These are phyloP conservation scores for Plasmopara viticola DNA, from an alignment of 352 stramenopile genomes.

Conservation along the genomic window DNA sequence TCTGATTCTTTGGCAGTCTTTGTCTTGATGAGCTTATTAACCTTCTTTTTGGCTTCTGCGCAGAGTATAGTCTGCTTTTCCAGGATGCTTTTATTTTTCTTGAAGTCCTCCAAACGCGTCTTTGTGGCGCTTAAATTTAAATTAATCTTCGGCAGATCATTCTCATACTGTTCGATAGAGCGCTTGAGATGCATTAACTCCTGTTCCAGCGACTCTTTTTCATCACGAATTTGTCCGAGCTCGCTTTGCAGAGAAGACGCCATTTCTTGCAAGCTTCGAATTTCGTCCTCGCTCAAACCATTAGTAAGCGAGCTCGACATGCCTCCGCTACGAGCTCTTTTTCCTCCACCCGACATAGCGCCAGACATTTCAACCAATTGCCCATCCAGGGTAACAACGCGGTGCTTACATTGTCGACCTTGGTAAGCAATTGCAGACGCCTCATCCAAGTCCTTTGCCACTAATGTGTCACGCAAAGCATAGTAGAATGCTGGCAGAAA, in stretches of 20 bases:
- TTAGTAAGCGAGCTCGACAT: conserved; percentile 83
- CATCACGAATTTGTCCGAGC: conserved; percentile 52
- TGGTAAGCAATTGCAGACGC: conserved; percentile 85
- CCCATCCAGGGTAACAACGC: conserved; percentile 97
- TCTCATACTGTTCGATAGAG: conserved; percentile 84
- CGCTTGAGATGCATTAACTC: conserved; percentile 83
- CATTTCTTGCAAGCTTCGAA: conserved; percentile 52
- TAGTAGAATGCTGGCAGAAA: conserved; percentile 95
- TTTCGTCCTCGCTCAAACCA: conserved; percentile 53
- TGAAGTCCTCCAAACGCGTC: conserved; percentile 55
- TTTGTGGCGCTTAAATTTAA: conserved; percentile 74
- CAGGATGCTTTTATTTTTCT: conserved; percentile 57
- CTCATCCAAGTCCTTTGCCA: conserved; percentile 94
- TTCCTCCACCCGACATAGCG: conserved; percentile 98
- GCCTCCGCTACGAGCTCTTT: conserved; percentile 85
- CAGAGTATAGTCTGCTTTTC: conserved; percentile 85
- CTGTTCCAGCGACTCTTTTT: conserved; percentile 67
- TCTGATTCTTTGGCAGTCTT: conserved; percentile 88
- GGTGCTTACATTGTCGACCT: conserved; percentile 90
- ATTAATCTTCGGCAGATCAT: conserved; percentile 87
- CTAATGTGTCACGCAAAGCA: conserved; percentile 95
- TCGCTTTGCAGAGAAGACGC: conserved; percentile 42
- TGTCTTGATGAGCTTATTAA: conserved; percentile 74
- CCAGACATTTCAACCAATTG: conserved; percentile 98
- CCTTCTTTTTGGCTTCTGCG: conserved; percentile 82